Evolutionary conservation across 805 yeast species (phyloP), one percentile per base, ranked within the genome.

Genomic region (Suhomyces kilbournensis): DNA sequence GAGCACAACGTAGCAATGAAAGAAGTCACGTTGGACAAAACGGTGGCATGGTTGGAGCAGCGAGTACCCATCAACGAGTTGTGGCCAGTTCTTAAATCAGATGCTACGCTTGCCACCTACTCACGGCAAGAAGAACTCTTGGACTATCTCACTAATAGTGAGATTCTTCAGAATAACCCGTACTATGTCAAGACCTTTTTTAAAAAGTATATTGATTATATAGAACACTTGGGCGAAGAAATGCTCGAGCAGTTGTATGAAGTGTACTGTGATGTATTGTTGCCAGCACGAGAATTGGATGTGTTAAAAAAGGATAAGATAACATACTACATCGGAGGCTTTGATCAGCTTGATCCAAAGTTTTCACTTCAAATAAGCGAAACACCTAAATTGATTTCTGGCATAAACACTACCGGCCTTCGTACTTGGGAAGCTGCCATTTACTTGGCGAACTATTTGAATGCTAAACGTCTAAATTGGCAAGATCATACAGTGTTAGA

Each of bases 341-440:
- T 60, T 23, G 66, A 67, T 0, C 60, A 66, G 5, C 59, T 60
- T 1, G 46, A 66, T 3, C 61, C 74, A 8, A 62, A 58, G 17
- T 73, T 72, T 52, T 58, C 53, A n/a, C 56, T 74, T 1, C 57
- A 59, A 6, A 79, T 86, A 3, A 69, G 68, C 53, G 94, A 88
- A 60, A 76, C 82, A 0, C 93, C 92, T 0, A 73, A 77, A 50
- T 55, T 87, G 49, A 80, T 88, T 12, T 80, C 88, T 35, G 90
- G 89, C 0, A 64, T 71, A n/a, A 96, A 96, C 4, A 86, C 96
- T 0, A 93, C 97, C 0, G 97, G 97, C 0, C 69, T 83, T 50
- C 73, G 97, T 40, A 93, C 97, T 0, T 92, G 97, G 98, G 97
- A 90, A 63, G 97, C 97, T 2, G 87, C 96, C 0, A 58, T 88